A percentile compares a stretch with the other conserved stretches of the same genome.
phyloP scores from a whole-genome alignment of 192 early-diverging fungal species.

The Coemansia erecta region DNA sequence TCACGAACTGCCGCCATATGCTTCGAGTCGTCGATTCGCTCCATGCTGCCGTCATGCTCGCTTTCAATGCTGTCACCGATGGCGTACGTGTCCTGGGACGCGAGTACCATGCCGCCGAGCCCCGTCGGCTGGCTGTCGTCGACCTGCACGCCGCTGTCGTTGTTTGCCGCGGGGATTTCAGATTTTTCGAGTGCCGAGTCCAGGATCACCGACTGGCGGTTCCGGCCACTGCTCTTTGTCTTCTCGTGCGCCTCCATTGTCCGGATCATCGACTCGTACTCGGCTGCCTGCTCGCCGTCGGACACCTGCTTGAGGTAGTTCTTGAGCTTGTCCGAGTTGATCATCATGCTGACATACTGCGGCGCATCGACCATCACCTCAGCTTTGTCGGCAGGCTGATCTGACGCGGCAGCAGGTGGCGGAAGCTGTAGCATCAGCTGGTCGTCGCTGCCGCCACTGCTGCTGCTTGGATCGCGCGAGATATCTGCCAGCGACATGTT shows the following conservation, averaged over 20 bases:
- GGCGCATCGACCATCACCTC: constrained; percentile 17
- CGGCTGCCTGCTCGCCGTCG: constrained; percentile 5
- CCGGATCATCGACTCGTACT: neutral
- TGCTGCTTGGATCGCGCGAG: neutral
- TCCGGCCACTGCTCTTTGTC: neutral
- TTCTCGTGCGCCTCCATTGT: neutral
- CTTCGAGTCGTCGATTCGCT: neutral
- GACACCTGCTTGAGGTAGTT: constrained; percentile 17
- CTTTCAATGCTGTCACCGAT: neutral
- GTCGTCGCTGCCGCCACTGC: neutral
- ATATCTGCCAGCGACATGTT: constrained; percentile 31
- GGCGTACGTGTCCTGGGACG: neutral
- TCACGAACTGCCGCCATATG: neutral
- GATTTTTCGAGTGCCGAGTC: neutral
- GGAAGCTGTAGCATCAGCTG: constrained; percentile 10
- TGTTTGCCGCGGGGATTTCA: neutral
- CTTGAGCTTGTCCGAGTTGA: constrained; percentile 17
- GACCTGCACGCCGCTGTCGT: constrained; percentile 47
- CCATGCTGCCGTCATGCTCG: neutral
- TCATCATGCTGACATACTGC: constrained; percentile 19
- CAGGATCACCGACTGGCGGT: neutral
- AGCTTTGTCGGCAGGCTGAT: neutral
- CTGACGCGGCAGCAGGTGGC: constrained; percentile 5
- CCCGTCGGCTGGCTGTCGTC: neutral
- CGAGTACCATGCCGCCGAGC: neutral